phyloP scores from a whole-genome alignment of 192 early-diverging fungal species.

The Spizellomyces sp. region DNA sequence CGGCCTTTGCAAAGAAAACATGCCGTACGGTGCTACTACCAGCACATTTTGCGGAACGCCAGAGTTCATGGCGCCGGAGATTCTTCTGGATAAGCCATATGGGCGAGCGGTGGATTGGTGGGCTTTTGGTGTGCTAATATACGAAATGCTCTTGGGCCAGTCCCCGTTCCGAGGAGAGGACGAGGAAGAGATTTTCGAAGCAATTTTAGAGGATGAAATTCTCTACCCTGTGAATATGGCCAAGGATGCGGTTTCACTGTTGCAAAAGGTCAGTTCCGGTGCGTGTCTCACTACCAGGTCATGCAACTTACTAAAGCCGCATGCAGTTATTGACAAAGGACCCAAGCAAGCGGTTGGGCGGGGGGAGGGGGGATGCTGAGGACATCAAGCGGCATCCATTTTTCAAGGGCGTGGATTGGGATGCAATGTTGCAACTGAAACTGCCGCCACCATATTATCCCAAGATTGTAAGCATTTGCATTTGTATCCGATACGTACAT shows the following conservation, averaged over 20 bases:
- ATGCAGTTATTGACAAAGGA: conserved; percentile 82
- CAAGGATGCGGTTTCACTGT: conserved; percentile 86
- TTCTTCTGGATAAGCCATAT: conserved; percentile 93
- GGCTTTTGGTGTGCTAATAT: conserved; percentile 77
- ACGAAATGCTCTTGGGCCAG: conserved; percentile 71
- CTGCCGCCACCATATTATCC: conserved; percentile 92
- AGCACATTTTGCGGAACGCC: conserved; percentile 98
- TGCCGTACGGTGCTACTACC: conserved; percentile 84
- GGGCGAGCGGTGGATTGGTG: conserved; percentile 99
- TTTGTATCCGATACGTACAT: background rate
- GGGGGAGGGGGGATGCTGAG: conserved; percentile 79
- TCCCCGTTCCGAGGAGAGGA: conserved; percentile 94
- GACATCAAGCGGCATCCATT: conserved; percentile 95
- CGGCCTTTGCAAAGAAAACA: conserved; percentile 96
- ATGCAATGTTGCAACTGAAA: conserved; percentile 87
- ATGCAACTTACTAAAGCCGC: background rate
- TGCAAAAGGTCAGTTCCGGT: conserved; percentile 68
- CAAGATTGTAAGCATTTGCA: conserved; percentile 64
- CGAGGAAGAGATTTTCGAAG: conserved; percentile 98
- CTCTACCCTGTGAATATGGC: conserved; percentile 94
- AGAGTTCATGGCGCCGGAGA: conserved; percentile 99
- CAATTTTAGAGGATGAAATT: conserved; percentile 95
- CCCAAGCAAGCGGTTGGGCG: conserved; percentile 81
- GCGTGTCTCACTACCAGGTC: background rate
- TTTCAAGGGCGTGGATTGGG: conserved; percentile 95